phyloP scores from a whole-genome alignment of 2,329 filamentous ascomycete species.

The Colletotrichum eremochloae region DNA sequence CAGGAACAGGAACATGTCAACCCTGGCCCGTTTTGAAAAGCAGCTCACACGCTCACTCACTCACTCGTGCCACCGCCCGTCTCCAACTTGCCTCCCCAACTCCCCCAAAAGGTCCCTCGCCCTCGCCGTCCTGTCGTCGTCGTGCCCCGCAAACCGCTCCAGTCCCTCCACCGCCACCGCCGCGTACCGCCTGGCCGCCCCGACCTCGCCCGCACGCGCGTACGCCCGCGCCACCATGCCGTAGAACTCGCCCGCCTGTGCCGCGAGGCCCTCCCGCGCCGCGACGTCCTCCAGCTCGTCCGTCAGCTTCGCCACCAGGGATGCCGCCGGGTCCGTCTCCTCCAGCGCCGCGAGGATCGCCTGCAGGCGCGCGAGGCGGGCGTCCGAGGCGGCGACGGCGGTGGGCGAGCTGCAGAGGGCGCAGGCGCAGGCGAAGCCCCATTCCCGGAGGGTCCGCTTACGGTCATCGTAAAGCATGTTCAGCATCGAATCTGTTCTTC shows the following conservation, averaged over 20 bases:
- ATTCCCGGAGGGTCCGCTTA: constrained; percentile 44
- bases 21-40: neutral
- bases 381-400: constrained; percentile 44
- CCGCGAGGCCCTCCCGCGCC: constrained; percentile 45
- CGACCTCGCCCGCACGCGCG: constrained; percentile 43
- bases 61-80: neutral
- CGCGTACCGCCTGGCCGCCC: constrained; percentile 43
- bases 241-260: constrained; percentile 47
- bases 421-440: constrained; percentile 49
- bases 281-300: constrained; percentile 43
- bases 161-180: constrained; percentile 43
- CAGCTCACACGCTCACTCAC: neutral
- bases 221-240: constrained; percentile 44
- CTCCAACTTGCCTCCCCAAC: constrained; percentile 30
- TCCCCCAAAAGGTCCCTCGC: constrained; percentile 30
- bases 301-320: constrained; percentile 37
- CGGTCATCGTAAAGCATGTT: constrained; percentile 47
- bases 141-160: constrained; percentile 43
- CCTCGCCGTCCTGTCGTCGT: constrained; percentile 45
- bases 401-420: constrained; percentile 44
- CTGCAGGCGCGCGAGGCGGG: constrained; percentile 44
- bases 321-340: constrained; percentile 19
- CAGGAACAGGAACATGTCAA: neutral
- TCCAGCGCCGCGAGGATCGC: constrained; percentile 44
- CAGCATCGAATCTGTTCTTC: constrained; percentile 45